phyloP scores from a whole-genome alignment of 2,329 filamentous ascomycete genomes.

The Cordyceps tenuipes region DNA sequence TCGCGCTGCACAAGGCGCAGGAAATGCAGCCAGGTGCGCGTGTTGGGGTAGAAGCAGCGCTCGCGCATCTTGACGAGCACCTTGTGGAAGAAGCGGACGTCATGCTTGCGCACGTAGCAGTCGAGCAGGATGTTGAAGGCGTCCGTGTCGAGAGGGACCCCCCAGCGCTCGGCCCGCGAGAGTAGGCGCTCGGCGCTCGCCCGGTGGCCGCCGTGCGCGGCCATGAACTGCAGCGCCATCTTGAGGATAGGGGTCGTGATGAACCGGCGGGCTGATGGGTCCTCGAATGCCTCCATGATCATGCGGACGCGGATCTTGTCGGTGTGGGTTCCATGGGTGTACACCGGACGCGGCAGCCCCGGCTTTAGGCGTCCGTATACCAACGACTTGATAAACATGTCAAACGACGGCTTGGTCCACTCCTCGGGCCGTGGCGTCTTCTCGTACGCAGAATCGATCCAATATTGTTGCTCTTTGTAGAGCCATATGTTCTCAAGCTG shows the following conservation, averaged over 20 bases:
- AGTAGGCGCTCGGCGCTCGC: conserved; percentile 29
- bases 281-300: conserved; percentile 31
- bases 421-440: conserved; percentile 28
- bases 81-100: conserved; percentile 33
- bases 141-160: conserved; percentile 36
- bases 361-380: conserved; percentile 28
- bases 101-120: conserved; percentile 29
- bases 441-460: conserved; percentile 28
- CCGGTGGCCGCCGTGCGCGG: conserved; percentile 26
- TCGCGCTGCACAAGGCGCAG: conserved; percentile 50
- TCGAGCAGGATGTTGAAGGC: conserved; percentile 41
- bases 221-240: conserved; percentile 35
- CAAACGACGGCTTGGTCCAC: conserved; percentile 36
- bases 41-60: conserved; percentile 31
- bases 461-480: conserved; percentile 25
- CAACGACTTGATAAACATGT: conserved; percentile 35
- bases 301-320: conserved; percentile 30
- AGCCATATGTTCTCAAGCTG: conserved; percentile 25
- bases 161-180: conserved; percentile 26
- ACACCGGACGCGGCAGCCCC: conserved; percentile 26
- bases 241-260: conserved; percentile 35
- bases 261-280: conserved; percentile 23
- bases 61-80: conserved; percentile 33
- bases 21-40: conserved; percentile 41
- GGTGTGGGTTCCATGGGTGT: conserved; percentile 26